Evolutionary conservation across 495 filamentous ascomycete genomes (phyloP), one percentile per base, ranked within the genome.

Genomic region (Neurospora sp.): DNA sequence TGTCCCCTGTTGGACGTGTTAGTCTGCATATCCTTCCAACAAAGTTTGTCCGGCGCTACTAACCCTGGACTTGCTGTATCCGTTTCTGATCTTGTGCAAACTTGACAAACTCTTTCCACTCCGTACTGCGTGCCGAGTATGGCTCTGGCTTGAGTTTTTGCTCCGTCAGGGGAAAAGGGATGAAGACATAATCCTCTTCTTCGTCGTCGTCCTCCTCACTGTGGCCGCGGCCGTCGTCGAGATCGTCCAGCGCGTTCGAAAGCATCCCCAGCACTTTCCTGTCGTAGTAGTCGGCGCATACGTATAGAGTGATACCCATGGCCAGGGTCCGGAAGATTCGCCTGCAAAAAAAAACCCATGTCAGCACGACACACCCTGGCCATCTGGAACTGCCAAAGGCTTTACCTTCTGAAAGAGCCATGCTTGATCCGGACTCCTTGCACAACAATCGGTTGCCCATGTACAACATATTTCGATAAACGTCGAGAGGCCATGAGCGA

Each of bases 31-130:
- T 31, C 23, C 66, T 38, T 31, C 14, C 7, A 31, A 38, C 70
- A 20, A 38, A 12, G 1, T 4, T 16, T 9, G 16, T 8, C 44
- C 27, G 11, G 1, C 38, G 38, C 7, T 6, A 70, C 84, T 71
- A 79, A 92, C 90, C 75, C 83, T 83, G 23, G 93, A 83, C 20
- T 78, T 77, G 39, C 81, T 74, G 37, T 87, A 75, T 71, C 85
- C 81, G 39, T 62, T 85, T 75, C 23, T 75, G 77, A 77, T 94
- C 85, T 37, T 84, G 82, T 31, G 87, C 85, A 27, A 92, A 81
- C 44, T 85, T 86, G 23, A 88, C 76, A 74, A 92, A 94, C 62
- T 85, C 82, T 76, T 87, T 83, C 91, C 90, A 94, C 79, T 94
- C 92, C 4, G 92, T 91, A 78, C 92, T 90, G 4, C 82, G 85